Evolutionary conservation across 371 early-diverging fungal genomes (phyloP).

Genomic region (Dichotomocladium elegans): DNA sequence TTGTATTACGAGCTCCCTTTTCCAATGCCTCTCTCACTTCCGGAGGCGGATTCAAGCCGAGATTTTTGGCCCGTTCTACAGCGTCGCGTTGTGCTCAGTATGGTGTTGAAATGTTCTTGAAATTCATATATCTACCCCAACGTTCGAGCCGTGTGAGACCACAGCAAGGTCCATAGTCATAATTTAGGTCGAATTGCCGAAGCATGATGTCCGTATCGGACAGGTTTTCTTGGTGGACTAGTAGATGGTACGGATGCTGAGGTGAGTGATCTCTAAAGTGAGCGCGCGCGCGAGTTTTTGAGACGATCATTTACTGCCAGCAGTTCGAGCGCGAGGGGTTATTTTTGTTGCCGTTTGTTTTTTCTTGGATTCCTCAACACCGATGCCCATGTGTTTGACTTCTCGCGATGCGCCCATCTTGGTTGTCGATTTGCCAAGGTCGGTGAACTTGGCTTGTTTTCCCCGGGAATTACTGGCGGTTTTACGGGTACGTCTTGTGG

Average conservation of each 20-base stretch:
- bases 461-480: background rate
- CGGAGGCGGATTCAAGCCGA: slow-evolving; percentile 36
- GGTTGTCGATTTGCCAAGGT: background rate
- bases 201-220: slow-evolving; percentile 30
- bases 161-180: slow-evolving; percentile 40
- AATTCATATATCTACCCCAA: slow-evolving; percentile 32
- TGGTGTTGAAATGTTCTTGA: background rate
- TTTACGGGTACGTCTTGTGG: background rate
- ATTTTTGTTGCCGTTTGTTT: background rate
- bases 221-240: slow-evolving; percentile 39
- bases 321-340: background rate
- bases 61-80: slow-evolving; percentile 8
- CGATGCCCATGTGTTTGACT: background rate
- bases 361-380: background rate
- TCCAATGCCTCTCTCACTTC: slow-evolving; percentile 19
- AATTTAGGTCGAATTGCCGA: slow-evolving; percentile 42
- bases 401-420: background rate
- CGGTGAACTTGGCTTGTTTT: background rate
- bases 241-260: background rate
- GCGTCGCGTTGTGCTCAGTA: background rate
- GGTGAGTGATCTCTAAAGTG: background rate
- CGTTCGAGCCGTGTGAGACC: slow-evolving; percentile 42
- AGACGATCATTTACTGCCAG: background rate
- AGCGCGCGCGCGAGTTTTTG: too few relatives aligned
- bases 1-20: background rate